Percentiles rank a stretch among this genome's conserved stretches.
These are phyloP conservation scores for Geosmithia morbida DNA, from an alignment of 2,329 filamentous ascomycete species.

Conservation along the genomic window DNA sequence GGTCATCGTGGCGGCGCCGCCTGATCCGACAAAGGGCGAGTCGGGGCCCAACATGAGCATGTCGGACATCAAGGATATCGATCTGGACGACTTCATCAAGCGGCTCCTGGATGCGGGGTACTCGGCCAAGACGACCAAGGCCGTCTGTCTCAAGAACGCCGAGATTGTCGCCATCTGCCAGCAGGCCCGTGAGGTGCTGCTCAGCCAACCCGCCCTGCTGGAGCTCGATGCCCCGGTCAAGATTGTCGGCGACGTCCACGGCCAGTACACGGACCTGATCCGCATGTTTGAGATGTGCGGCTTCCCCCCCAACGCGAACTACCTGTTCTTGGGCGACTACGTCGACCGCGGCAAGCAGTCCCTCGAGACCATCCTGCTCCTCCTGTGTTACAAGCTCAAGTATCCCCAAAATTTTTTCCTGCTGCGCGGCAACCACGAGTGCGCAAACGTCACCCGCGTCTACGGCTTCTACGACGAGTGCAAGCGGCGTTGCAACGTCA, in stretches of 20 bases:
- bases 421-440: constrained; percentile 88
- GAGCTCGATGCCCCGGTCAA: constrained; percentile 93
- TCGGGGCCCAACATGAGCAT: constrained; percentile 43
- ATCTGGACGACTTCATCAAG: constrained; percentile 95
- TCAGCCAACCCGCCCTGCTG: constrained; percentile 81
- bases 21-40: constrained; percentile 27
- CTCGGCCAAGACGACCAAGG: constrained; percentile 92
- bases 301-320: constrained; percentile 84
- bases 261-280: constrained; percentile 91
- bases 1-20: constrained; percentile 29
- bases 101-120: constrained; percentile 89
- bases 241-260: constrained; percentile 93
- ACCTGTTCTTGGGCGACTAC: constrained; percentile 89
- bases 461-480: constrained; percentile 98
- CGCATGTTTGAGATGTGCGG: constrained; percentile 98
- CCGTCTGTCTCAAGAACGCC: constrained; percentile 92
- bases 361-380: constrained; percentile 80
- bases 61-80: constrained; percentile 79
- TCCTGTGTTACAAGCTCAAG: constrained; percentile 94
- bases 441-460: constrained; percentile 87
- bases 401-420: constrained; percentile 97
- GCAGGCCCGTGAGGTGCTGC: constrained; percentile 73
- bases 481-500: constrained; percentile 90
- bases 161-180: constrained; percentile 92
- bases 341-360: constrained; percentile 95